Base-by-base conservation (phyloP, 2,329 filamentous ascomycete species). In the Trichoderma asperellum region DNA sequence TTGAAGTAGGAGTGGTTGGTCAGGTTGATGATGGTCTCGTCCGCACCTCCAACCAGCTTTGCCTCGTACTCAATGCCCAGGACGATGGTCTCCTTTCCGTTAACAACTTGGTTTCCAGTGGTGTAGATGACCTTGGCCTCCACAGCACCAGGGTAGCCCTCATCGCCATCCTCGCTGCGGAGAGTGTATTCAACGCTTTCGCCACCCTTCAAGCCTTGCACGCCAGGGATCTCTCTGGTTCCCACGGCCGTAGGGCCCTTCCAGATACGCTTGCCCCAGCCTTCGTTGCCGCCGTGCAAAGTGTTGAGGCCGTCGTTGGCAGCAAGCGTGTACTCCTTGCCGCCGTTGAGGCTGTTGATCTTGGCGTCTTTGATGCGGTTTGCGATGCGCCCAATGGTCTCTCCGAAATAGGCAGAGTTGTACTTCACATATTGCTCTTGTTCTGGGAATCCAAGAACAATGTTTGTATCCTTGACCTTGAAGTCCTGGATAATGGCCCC, bases 1-100 rank as follows among this genome's bases (percentile, higher is more conserved):
- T 91, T 91, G 80, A 91, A 91, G 82, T 91, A 91, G 49, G 93
- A 96, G 83, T 99, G 95, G 83, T 98, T 99, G 61, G 96, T 98
- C 82, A 98, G 87, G 81, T 94, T 96, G 78, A 98, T 88, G 53
- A 90, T 90, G 0, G 95, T 98, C 85, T 97, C 95, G n/a, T 94
- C 89, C 14, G 90, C 91, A 61, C 91, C 90, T 3, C 87, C 90
- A 3, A 93, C 85, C 58, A 98, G 85, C 79, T 93, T 89, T 24
- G 92, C 94, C 83, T 97, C 92, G 78, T 96, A 98, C 79, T 98
- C 96, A 61, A 96, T 92, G 68, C 90, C 90, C 69, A 98, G 81
- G 24, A 96, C 88, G 1, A 88, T 89, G 72, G 90, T 89, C 71
- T 90, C 86, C 71, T 86, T 87, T 21, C 87, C 88, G 5, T 85